Evolutionary conservation across 2,329 filamentous ascomycete genomes (phyloP).

Genomic region (Aaosphaeria pasadenensis): DNA sequence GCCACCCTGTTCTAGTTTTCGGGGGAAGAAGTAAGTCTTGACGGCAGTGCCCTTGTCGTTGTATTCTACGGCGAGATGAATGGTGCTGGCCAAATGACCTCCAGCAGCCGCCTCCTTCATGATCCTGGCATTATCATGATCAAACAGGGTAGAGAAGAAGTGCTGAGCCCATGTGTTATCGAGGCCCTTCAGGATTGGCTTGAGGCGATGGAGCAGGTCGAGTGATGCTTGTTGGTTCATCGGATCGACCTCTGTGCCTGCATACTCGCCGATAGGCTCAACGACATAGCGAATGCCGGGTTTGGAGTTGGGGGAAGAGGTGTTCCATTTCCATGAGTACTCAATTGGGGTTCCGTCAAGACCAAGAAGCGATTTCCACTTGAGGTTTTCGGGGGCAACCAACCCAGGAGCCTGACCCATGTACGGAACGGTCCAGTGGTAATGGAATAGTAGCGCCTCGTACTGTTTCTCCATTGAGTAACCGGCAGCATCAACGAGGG

Average conservation of each 20-base stretch:
- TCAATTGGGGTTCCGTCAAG: slow-evolving; percentile 11
- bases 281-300: slow-evolving; percentile 16
- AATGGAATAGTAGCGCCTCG: slow-evolving; percentile 13
- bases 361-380: slow-evolving; percentile 4
- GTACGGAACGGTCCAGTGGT: slow-evolving; percentile 7
- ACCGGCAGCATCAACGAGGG: slow-evolving; percentile 7
- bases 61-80: slow-evolving; percentile 1
- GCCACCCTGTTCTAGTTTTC: slow-evolving; percentile 5
- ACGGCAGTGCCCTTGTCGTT: slow-evolving; percentile 2
- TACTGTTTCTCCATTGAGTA: slow-evolving; percentile 11
- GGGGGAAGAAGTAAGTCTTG: slow-evolving; percentile 18
- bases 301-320: not conserved
- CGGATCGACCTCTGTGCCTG: slow-evolving; percentile 13
- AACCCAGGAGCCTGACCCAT: not conserved
- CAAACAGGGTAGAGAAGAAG: slow-evolving; percentile 1
- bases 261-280: slow-evolving; percentile 11
- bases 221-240: slow-evolving; percentile 11
- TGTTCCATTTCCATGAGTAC: slow-evolving; percentile 17
- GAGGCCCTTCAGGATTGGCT: slow-evolving; percentile 5
- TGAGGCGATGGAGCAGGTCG: slow-evolving; percentile 1
- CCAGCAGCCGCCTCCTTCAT: slow-evolving; percentile 1
- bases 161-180: slow-evolving; percentile 9
- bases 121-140: slow-evolving; percentile 1
- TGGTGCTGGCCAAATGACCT: slow-evolving; percentile 3
- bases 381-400: not conserved